Percentiles rank a stretch among this genome's conserved stretches.
These are phyloP conservation scores for Phytophthora fragariaefolia DNA, from an alignment of 352 stramenopile species.

Conservation along the genomic window DNA sequence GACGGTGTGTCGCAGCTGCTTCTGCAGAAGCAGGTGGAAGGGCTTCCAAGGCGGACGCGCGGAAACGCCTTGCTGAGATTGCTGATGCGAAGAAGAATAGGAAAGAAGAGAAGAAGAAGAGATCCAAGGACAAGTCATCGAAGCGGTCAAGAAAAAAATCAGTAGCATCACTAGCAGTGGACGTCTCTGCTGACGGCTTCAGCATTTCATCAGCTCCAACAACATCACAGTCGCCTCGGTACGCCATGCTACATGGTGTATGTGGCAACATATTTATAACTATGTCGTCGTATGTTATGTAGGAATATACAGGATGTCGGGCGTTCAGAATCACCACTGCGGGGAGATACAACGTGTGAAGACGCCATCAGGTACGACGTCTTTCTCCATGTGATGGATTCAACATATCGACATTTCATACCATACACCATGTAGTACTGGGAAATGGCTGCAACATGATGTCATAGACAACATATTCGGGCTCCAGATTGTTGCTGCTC, in stretches of 20 bases:
- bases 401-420: background rate
- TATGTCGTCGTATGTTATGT: slow-evolving; percentile 6
- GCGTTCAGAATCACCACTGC: background rate
- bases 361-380: no score
- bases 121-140: background rate
- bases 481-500: no score
- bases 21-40: background rate
- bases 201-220: background rate
- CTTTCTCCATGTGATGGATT: no score
- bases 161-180: background rate
- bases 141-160: no score
- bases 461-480: no score
- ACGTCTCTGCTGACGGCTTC: no score
- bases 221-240: background rate
- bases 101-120: no score
- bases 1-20: background rate
- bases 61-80: background rate
- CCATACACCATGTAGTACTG: background rate
- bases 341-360: background rate
- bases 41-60: background rate
- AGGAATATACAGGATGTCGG: background rate
- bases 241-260: slow-evolving; percentile 7
- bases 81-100: background rate
- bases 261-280: slow-evolving; percentile 5
- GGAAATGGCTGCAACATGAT: no score